These are phyloP conservation scores for Triadica sebifera DNA, from an alignment of 345 rosid species.

Conservation along the genomic window DNA sequence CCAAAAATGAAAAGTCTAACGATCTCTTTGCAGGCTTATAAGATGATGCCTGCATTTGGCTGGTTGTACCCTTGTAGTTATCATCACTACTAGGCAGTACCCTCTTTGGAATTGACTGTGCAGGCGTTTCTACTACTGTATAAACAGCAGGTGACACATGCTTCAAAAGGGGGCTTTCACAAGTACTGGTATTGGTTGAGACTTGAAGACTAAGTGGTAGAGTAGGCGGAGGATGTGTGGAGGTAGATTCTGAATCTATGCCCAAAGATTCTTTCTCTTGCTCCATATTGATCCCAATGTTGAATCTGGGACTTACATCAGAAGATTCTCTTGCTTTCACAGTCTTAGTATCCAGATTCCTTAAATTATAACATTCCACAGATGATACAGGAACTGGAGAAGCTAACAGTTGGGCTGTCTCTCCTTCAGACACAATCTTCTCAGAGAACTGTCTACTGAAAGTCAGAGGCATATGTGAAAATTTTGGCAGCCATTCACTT, in stretches of 20 bases:
- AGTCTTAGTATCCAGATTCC: constrained; percentile 11
- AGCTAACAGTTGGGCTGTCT: constrained; percentile 11
- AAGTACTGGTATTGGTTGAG: constrained; percentile 16
- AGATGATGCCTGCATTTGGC: constrained; percentile 17
- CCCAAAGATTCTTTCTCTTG: constrained; percentile 22
- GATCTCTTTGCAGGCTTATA: constrained; percentile 45
- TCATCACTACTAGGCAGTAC: constrained; percentile 32
- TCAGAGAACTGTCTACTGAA: constrained; percentile 36
- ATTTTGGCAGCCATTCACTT: constrained; percentile 14
- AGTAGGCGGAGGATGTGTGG: background rate
- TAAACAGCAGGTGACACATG: constrained; percentile 22
- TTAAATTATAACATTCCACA: constrained; percentile 1
- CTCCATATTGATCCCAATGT: constrained; percentile 8
- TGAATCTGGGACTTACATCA: constrained; percentile 3
- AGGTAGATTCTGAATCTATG: constrained; percentile 6
- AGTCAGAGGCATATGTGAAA: constrained; percentile 25
- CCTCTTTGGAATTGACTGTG: constrained; percentile 44
- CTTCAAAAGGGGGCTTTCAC: constrained; percentile 36
- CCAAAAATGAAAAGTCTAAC: constrained; percentile 35
- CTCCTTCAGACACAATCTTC: constrained; percentile 18
- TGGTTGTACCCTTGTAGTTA: constrained; percentile 10
- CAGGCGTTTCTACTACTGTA: constrained; percentile 41
- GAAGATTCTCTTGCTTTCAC: background rate
- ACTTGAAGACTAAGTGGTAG: constrained; percentile 7
- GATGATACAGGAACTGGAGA: constrained; percentile 20